Base-by-base conservation (phyloP, 176 grass and related monocot genomes). In the Elymus sibiricus region DNA sequence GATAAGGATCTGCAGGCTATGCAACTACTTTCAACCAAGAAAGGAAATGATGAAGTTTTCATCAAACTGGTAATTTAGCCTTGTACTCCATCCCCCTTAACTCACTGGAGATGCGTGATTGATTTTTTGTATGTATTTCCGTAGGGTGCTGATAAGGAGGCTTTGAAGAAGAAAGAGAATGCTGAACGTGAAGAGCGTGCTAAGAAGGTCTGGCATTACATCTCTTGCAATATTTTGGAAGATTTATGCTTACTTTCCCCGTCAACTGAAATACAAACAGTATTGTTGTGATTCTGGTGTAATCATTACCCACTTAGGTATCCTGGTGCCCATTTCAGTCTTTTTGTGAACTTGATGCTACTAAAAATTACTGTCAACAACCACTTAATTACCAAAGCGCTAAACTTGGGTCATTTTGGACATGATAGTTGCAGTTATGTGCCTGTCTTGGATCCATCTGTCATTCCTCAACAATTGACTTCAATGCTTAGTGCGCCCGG, bases 61-160 rank as follows among this genome's bases (percentile, higher is more conserved):
- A 84, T 95, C 59, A 98, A 98, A 62, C 51, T 95, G 87, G 93
- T 98, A 90, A 28, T 15, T 80, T 64, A 69, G 27, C 68, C 19
- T 83, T 75, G 17, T 70, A 26, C 44, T 84, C 40, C 81, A 56
- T 73, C 37, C 21, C 49, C 7, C 10, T 29, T 60, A 60, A 77
- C 28, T 17, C 42, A 25, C 5, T 64, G 6, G 74, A 32, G 17
- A 32, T 34, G 3, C 17, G 22, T 11, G n/a, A 66, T 10, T 77
- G 22, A 68, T 77, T 25, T 55, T 53, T 6, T 24, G 25, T 6
- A 11, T 46, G 37, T 53, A 19, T 87, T 21, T 12, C 31, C 29
- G 19, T 49, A 98, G 95, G 93, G 89, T 89, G 88, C 95, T 86
- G 95, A 91, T 58, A 98, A 94, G 91, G 95, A 98, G 72, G 74